Evolutionary conservation across 768 basidiomycete species (phyloP), one percentile per base, ranked within the genome.

Genomic region (Boletellus sp.): DNA sequence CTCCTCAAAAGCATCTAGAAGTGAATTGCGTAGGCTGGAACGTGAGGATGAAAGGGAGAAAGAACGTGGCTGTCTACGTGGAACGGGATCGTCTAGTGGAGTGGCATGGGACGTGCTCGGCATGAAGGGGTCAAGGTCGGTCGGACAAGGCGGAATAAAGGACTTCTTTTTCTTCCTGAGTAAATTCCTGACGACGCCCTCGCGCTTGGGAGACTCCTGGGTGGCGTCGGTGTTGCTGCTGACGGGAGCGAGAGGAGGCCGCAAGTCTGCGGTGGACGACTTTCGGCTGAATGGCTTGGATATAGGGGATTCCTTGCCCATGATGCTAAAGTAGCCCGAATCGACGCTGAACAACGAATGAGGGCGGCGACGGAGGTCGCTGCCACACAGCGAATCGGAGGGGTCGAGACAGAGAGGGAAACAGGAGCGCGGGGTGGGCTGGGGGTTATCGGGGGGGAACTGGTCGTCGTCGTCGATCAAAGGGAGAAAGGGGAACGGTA

Each of bases 251-350:
- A 58, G 49, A 3, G 57, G 56, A 6, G 17, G 26, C 12, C 51
- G 54, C 24, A 49, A 13, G 20, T 68, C 64, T 13, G 35, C 3
- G 1, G 45, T 19, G 11, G 59, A 56, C 17, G 43, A 26, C 32
- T 47, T 63, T 22, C 45, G 42, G 38, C 43, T 48, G 40, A 49
- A 54, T 19, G 44, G 36, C 8, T 44, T 58, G 39, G 48, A 31
- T 16, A 26, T 16, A 6, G 55, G 53, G 7, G 57, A 56, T 3
- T 58, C 57, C 45, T 58, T 60, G 11, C 53, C 58, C 65, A 69
- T 64, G 0, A 33, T 36, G 52, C 53, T 57, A 10, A 62, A 64
- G 59, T 63, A 70, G 11, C 60, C 64, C 3, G 64, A 70, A 48
- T 69, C 67, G 9, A 63, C 24, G 19, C 68, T 65, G 36, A 39